Evolutionary conservation across 2,329 filamentous ascomycete species (phyloP).

Genomic region (Neophaeococcomyces mojaviensis): DNA sequence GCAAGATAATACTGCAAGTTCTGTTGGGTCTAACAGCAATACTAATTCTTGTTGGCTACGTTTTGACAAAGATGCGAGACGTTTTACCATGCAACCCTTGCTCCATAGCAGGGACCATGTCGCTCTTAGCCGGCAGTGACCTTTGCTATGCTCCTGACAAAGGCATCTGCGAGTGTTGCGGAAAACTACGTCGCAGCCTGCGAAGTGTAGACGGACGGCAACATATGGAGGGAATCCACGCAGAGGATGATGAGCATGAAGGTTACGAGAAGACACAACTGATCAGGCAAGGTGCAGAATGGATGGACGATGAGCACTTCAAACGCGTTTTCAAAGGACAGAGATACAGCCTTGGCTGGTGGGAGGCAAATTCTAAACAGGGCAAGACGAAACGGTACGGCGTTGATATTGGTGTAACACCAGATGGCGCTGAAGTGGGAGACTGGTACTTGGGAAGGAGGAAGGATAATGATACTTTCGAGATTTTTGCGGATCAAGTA

Average conservation of each 20-base stretch:
- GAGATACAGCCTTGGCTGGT: conserved; percentile 22
- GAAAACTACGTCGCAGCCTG: conserved; percentile 18
- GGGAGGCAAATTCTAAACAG: conserved; percentile 14
- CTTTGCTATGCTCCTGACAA: conserved; percentile 15
- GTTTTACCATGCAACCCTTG: conserved; percentile 22
- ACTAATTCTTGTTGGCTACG: conserved; percentile 14
- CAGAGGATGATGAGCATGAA: conserved; percentile 13
- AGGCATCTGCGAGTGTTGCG: conserved; percentile 22
- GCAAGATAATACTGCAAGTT: conserved; percentile 20
- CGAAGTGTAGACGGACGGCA: conserved; percentile 10
- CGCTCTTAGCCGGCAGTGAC: conserved; percentile 22
- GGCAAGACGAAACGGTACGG: conserved; percentile 19
- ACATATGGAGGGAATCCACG: conserved; percentile 16
- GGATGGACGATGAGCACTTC: conserved; percentile 16
- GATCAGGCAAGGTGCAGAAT: conserved; percentile 20
- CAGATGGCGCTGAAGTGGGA: conserved; percentile 19
- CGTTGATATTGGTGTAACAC: conserved; percentile 17
- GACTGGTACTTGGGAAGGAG: conserved; percentile 7
- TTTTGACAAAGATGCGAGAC: conserved; percentile 18
- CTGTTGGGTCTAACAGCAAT: conserved; percentile 18
- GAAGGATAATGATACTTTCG: conserved; percentile 6
- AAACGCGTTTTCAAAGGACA: conserved; percentile 14
- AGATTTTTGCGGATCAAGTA: conserved; percentile 2
- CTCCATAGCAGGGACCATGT: conserved; percentile 20
- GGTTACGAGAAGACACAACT: conserved; percentile 12